Base-by-base conservation (phyloP, 1,284 basidiomycete species). In the Hymenochaete sp. region DNA sequence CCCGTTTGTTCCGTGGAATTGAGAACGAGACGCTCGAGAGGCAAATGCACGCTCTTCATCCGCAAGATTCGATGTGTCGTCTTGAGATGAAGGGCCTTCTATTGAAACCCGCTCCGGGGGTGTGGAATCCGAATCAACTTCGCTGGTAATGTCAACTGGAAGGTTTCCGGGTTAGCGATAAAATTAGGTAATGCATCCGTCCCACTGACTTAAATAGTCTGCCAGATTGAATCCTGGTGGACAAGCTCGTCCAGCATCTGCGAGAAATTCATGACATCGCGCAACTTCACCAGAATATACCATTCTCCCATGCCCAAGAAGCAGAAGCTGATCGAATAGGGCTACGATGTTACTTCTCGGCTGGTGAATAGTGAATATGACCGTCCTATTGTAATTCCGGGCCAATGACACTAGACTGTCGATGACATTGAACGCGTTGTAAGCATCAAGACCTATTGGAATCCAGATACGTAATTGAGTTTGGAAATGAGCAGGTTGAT, bases 321-420 rank as follows among this genome's bases (percentile, higher is more conserved):
- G 67, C 2, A 98, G 63, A 24, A 98, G 71, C 54, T 93, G 86
- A 60, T 98, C 95, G 56, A 98, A 97, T 11, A 98, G 67, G 0
- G 90, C 80, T 8, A 98, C 93, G 53, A 98, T 98, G 65, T 97
- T 97, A 61, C 88, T 92, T 47, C 93, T 82, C n/a, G 95, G 95
- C 62, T 98, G 95, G 60, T 98, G 95, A 51, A 98, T 97, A 0
- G 95, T 97, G 66, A 97, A 96, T 52, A 98, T 72, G 44, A 98
- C 89, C 0, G 93, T 97, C n/a, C 93, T 81, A 56, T 93, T 90
- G 66, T 92, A 97, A 55, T 86, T 78, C 36, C 79, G 72, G 0
- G 93, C 91, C 7, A 98, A 74, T 4, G 84, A 82, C 2, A 86
- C 84, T 26, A 98, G 72, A 22, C 83, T 82, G 43, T 95, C 90